These are phyloP conservation scores for Cladosporium sp. DNA, from an alignment of 2,329 filamentous ascomycete genomes.

Conservation along the genomic window DNA sequence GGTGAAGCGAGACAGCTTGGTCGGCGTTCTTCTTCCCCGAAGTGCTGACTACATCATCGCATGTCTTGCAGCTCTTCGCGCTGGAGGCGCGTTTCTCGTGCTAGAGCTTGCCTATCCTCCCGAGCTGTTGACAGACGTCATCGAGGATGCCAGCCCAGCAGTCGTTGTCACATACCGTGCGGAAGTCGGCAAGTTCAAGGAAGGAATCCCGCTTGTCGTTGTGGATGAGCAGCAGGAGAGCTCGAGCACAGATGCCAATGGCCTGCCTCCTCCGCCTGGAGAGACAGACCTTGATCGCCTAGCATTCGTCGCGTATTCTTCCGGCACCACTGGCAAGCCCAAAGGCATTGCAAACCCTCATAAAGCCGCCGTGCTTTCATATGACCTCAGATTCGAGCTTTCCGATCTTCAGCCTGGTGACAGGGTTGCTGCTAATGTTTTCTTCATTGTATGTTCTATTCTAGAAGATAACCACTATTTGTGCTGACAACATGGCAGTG, in stretches of 20 bases:
- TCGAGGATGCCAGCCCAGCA: slow-evolving; percentile 66
- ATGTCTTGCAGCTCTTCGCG: slow-evolving; percentile 69
- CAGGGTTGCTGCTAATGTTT: slow-evolving; percentile 80
- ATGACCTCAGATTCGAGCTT: slow-evolving; percentile 63
- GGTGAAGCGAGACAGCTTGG: slow-evolving; percentile 65
- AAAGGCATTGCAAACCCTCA: slow-evolving; percentile 79
- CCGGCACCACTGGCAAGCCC: slow-evolving; percentile 70
- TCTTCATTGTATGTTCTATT: slow-evolving; percentile 51
- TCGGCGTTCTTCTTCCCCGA: slow-evolving; percentile 68
- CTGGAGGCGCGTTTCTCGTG: slow-evolving; percentile 73
- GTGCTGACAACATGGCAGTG: slow-evolving; percentile 36
- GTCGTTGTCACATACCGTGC: slow-evolving; percentile 64
- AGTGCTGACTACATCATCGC: slow-evolving; percentile 75
- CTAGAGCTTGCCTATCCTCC: slow-evolving; percentile 74
- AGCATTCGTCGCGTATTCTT: slow-evolving; percentile 76
- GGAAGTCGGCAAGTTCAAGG: slow-evolving; percentile 60
- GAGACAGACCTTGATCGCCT: slow-evolving; percentile 66
- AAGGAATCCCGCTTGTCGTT: slow-evolving; percentile 56
- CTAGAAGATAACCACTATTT: not conserved
- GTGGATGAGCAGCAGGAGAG: slow-evolving; percentile 47
- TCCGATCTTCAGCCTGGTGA: slow-evolving; percentile 66
- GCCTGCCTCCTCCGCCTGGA: slow-evolving; percentile 41
- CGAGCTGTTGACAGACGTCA: slow-evolving; percentile 65
- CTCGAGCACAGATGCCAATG: slow-evolving; percentile 29
- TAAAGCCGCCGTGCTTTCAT: slow-evolving; percentile 65